A percentile compares a stretch with the other conserved stretches of the same genome.
Evolutionary conservation across 352 stramenopile species (phyloP).

Genomic region (Phytophthora podocarpi): DNA sequence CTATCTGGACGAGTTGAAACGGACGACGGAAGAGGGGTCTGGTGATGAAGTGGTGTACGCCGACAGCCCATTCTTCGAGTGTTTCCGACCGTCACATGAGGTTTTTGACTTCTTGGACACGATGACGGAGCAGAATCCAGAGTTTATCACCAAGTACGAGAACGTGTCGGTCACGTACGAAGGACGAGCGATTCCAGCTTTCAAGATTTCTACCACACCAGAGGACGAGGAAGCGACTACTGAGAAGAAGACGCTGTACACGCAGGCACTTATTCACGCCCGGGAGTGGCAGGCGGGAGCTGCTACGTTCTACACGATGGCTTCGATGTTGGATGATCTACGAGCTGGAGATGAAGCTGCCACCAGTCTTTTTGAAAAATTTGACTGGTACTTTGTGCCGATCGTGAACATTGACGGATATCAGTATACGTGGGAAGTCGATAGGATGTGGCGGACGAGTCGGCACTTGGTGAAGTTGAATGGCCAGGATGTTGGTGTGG

Average conservation of each 20-base stretch:
- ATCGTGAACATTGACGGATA: constrained; percentile 85
- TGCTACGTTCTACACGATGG: constrained; percentile 52
- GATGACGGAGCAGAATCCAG: constrained; percentile 44
- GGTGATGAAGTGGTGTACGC: constrained; percentile 34
- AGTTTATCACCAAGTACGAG: constrained; percentile 58
- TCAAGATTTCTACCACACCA: constrained; percentile 55
- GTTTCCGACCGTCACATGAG: constrained; percentile 66
- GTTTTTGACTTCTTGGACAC: constrained; percentile 68
- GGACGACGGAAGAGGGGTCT: constrained; percentile 1
- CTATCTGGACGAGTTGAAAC: constrained; percentile 45
- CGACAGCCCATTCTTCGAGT: constrained; percentile 70
- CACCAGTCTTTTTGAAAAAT: constrained; percentile 39
- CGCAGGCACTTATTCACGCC: constrained; percentile 67
- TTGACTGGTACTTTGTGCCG: constrained; percentile 82
- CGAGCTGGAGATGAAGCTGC: constrained; percentile 26
- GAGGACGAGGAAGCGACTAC: neutral
- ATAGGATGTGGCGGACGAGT: constrained; percentile 75
- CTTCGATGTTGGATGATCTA: constrained; percentile 48
- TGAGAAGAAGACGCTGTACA: constrained; percentile 56
- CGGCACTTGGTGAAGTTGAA: constrained; percentile 43
- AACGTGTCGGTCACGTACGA: constrained; percentile 62
- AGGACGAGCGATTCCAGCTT: constrained; percentile 58
- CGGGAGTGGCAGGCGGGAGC: constrained; percentile 58
- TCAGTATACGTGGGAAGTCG: constrained; percentile 64
- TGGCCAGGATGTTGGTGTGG: constrained; percentile 51